Percentiles rank a stretch among this genome's conserved stretches.
phyloP scores from a whole-genome alignment of 257 asterid species.

The Capsicum baccatum region DNA sequence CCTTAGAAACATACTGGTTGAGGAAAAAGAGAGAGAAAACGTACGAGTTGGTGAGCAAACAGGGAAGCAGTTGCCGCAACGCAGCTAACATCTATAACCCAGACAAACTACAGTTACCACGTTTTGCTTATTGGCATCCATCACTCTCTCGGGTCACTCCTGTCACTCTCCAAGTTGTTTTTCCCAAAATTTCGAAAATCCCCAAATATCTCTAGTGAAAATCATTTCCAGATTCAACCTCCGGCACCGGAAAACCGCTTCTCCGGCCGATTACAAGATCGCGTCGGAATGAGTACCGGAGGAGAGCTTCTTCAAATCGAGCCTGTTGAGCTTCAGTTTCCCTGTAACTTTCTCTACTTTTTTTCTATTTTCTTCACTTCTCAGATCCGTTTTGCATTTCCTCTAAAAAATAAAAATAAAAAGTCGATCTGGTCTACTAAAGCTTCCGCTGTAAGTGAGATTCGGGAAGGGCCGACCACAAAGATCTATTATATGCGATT shows the following conservation, averaged over 20 bases:
- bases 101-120: background rate
- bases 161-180: background rate
- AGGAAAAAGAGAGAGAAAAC: too few species aligned
- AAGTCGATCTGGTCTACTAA: too few species aligned
- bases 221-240: background rate
- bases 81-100: slow-evolving; percentile 3
- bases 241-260: slow-evolving; percentile 32
- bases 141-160: background rate
- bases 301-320: slow-evolving; percentile 62
- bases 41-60: background rate
- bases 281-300: slow-evolving; percentile 51
- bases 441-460: too few species aligned
- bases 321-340: slow-evolving; percentile 43
- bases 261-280: slow-evolving; percentile 46
- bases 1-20: too few species aligned
- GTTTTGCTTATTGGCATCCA: background rate
- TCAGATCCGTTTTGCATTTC: background rate
- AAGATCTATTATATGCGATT: too few species aligned
- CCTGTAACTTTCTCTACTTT: background rate
- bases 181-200: background rate
- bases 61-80: background rate
- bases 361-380: background rate
- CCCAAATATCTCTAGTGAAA: background rate
- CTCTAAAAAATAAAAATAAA: background rate
- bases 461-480: too few species aligned